Conservation (phyloP, 345 rosid species). For the Camelina hispida region DNA sequence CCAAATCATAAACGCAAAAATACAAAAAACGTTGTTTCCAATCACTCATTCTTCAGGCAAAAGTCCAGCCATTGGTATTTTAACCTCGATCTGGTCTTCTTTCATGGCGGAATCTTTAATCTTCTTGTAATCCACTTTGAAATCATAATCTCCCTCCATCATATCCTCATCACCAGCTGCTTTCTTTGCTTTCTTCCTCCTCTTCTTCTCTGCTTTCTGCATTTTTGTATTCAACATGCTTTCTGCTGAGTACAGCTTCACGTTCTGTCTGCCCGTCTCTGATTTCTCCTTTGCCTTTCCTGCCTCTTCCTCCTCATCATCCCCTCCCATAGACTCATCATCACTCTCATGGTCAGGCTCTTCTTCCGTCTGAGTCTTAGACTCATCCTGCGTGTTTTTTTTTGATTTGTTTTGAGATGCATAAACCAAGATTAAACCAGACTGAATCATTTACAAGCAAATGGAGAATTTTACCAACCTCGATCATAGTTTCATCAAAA, state of each 20-base stretch:
- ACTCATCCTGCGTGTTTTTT: slow-evolving; percentile 32
- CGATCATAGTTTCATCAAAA: slow-evolving; percentile 73
- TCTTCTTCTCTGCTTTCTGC: slow-evolving; percentile 80
- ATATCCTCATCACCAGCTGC: slow-evolving; percentile 50
- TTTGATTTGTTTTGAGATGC: background rate
- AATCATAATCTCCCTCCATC: slow-evolving; percentile 78
- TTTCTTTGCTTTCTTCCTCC: slow-evolving; percentile 66
- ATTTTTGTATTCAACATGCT: slow-evolving; percentile 74
- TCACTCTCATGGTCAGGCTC: slow-evolving; percentile 23
- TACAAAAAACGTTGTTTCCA: background rate
- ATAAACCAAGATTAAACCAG: slow-evolving; percentile 2
- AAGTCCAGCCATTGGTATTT: slow-evolving; percentile 61
- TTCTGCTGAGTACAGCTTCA: slow-evolving; percentile 68
- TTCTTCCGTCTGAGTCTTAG: slow-evolving; percentile 24
- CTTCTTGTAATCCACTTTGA: slow-evolving; percentile 75
- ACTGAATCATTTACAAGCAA: background rate
- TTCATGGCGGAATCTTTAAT: slow-evolving; percentile 51
- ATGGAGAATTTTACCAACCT: slow-evolving; percentile 57
- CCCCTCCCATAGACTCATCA: slow-evolving; percentile 56
- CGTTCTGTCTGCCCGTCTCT: slow-evolving; percentile 61
- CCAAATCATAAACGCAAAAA: slow-evolving; percentile 24
- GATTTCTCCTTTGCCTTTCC: slow-evolving; percentile 50
- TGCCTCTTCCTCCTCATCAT: slow-evolving; percentile 44
- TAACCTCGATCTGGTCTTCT: slow-evolving; percentile 39
- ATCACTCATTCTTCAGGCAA: slow-evolving; percentile 51